A percentile compares a stretch with the other conserved stretches of the same genome.
Evolutionary conservation across 2,329 filamentous ascomycete species (phyloP).

Genomic region (Claviceps digitariae): DNA sequence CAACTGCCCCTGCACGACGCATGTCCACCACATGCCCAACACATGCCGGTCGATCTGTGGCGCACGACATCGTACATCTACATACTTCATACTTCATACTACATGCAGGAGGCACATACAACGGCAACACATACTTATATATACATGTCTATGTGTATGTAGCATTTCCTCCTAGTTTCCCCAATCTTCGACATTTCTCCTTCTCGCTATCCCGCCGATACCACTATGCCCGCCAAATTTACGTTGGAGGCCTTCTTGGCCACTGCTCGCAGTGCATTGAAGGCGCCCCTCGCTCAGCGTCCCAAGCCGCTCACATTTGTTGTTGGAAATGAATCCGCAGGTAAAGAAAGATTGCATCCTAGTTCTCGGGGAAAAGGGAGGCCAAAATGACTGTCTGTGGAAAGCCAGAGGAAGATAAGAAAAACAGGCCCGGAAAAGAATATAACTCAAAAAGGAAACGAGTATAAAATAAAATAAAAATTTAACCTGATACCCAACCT

Average conservation of each 20-base stretch:
- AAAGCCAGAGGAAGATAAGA: too few relatives aligned
- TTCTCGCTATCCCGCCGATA: not conserved
- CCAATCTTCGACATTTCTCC: not conserved
- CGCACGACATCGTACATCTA: too few relatives aligned
- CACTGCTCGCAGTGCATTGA: constrained; percentile 33
- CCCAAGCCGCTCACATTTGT: constrained; percentile 43
- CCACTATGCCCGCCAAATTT: constrained; percentile 17
- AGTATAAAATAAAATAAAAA: not conserved
- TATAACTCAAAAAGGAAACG: not conserved
- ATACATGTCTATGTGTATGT: too few relatives aligned
- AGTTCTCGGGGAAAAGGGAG: not conserved
- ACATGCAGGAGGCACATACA: too few relatives aligned
- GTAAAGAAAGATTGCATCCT: constrained; percentile 18
- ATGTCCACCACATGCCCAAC: too few relatives aligned
- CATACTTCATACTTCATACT: too few relatives aligned
- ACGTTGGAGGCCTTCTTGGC: constrained; percentile 39
- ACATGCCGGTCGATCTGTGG: too few relatives aligned
- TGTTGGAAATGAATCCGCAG: constrained; percentile 55
- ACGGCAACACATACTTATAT: too few relatives aligned
- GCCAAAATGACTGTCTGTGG: too few relatives aligned
- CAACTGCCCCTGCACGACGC: too few relatives aligned
- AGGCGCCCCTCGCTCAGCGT: constrained; percentile 29
- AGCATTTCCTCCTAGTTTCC: too few relatives aligned
- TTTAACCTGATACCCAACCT: not conserved
- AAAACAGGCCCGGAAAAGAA: too few relatives aligned